Base-by-base conservation (phyloP, 2,329 filamentous ascomycete species). In the Exophiala oligosperma region DNA sequence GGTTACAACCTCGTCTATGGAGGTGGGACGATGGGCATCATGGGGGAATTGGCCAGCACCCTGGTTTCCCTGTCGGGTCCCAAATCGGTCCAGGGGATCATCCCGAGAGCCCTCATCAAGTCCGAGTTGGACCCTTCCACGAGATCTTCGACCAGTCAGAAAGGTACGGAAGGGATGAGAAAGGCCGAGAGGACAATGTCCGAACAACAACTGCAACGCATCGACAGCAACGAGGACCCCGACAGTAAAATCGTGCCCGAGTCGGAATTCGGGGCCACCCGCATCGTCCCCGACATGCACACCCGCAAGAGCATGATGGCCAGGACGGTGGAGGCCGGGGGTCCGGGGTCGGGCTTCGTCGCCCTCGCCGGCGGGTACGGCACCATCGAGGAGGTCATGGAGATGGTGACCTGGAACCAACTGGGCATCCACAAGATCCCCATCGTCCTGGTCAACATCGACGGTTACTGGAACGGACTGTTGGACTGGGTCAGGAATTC, bases 291-390 rank as follows among this genome's bases (percentile, higher is more conserved):
- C 66, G 92, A 97, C 72, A 99, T 99, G 94, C 94, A 99, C 76
- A 92, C 91, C 43, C 86, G 94, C 64, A 99, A 99, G 80, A 85
- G 89, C 66, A 81, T 94, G 77, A 97, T 99, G 94, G 93, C 92
- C 5, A 81, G 86, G 67, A 89, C 93, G 73, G 92, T 97, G 14
- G 83, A 95, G 24, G 82, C 84, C 21, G 91, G 91, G 26, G 92
- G 89, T 0, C 85, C 87, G 0, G 93, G 93, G 1, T 88, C 86
- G 57, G 93, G 93, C 11, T 99, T 99, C 76, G 85, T 99, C 41
- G 92, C 92, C 28, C 78, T 99, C 59, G 85, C 84, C 55, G 93
- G 93, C 44, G 94, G 94, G 0, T 99, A 93, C 74, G 94, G 94
- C 21, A 99, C 94, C 1, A 83, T 97, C 72, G 94, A 99, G 78